These are phyloP conservation scores for Trypanosomatidae sp. DNA, from an alignment of 208 protist species.

Conservation along the genomic window DNA sequence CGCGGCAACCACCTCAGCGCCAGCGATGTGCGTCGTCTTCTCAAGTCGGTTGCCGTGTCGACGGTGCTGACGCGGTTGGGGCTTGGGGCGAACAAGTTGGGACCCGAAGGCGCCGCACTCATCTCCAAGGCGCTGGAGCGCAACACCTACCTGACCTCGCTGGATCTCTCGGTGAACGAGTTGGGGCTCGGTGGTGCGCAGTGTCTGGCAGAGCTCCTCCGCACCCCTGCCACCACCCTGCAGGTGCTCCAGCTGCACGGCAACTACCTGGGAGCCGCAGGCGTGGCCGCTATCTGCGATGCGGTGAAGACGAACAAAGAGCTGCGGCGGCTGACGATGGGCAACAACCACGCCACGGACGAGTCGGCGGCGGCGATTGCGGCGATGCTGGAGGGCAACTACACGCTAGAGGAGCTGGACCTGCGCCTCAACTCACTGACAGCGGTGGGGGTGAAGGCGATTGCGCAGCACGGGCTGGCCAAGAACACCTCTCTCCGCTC, in stretches of 20 bases:
- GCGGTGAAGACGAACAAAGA: conserved; percentile 63
- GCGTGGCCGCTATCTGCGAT: conserved; percentile 46
- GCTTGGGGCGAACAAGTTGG: conserved; percentile 75
- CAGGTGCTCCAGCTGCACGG: conserved; percentile 69
- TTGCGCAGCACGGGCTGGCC: conserved; percentile 62
- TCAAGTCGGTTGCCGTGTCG: conserved; percentile 72
- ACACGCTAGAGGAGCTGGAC: conserved; percentile 70
- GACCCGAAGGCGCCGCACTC: conserved; percentile 70
- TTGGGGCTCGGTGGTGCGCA: conserved; percentile 67
- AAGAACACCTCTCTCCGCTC: conserved; percentile 62
- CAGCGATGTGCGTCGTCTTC: conserved; percentile 63
- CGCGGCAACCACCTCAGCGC: conserved; percentile 76
- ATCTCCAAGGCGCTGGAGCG: conserved; percentile 68
- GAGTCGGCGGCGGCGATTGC: conserved; percentile 48
- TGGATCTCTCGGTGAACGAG: conserved; percentile 90
- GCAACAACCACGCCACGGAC: conserved; percentile 86
- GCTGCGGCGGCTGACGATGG: conserved; percentile 58
- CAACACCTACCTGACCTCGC: conserved; percentile 78
- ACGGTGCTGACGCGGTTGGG: conserved; percentile 62
- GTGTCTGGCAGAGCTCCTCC: conserved; percentile 57
- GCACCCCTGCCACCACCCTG: conserved; percentile 45
- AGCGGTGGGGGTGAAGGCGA: conserved; percentile 35
- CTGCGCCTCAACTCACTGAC: conserved; percentile 82
- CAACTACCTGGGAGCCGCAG: conserved; percentile 63
- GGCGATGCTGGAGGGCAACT: conserved; percentile 75